Evolutionary conservation across 495 filamentous ascomycete genomes (phyloP).

Genomic region (Jackrogersella minutella): DNA sequence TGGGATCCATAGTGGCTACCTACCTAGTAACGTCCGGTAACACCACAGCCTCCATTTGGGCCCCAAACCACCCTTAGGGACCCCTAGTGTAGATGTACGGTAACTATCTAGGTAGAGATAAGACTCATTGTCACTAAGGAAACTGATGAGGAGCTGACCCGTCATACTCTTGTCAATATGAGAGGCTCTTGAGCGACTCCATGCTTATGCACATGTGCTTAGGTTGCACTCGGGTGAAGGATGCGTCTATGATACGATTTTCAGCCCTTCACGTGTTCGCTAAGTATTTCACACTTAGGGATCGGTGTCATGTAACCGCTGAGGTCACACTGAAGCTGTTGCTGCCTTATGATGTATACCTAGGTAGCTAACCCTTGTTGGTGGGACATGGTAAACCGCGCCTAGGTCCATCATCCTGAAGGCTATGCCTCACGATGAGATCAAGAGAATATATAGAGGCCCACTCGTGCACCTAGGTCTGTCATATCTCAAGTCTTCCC

Average conservation of each 20-base stretch:
- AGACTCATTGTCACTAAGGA: no score
- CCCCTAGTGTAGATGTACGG: no score
- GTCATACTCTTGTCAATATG: not conserved
- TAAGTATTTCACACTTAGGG: not conserved
- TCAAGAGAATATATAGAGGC: slow-evolving; percentile 10
- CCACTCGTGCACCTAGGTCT: not conserved
- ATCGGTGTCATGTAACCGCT: not conserved
- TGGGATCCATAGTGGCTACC: not conserved
- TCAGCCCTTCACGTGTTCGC: not conserved
- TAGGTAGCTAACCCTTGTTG: not conserved
- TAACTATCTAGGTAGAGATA: no score
- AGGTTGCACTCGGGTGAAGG: slow-evolving; percentile 11
- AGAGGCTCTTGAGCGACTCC: not conserved
- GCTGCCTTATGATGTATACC: not conserved
- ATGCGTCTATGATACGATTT: not conserved
- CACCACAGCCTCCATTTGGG: not conserved
- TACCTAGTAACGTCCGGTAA: not conserved
- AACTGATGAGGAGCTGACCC: not conserved
- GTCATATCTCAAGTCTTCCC: no score
- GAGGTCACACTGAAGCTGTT: slow-evolving; percentile 1
- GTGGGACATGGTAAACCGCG: not conserved
- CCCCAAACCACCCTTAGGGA: not conserved
- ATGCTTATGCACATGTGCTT: slow-evolving; percentile 14
- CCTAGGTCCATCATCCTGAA: not conserved
- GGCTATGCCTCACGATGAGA: not conserved